These are phyloP conservation scores for Fistulinella prunicolor DNA, from an alignment of 768 basidiomycete genomes.

Conservation along the genomic window DNA sequence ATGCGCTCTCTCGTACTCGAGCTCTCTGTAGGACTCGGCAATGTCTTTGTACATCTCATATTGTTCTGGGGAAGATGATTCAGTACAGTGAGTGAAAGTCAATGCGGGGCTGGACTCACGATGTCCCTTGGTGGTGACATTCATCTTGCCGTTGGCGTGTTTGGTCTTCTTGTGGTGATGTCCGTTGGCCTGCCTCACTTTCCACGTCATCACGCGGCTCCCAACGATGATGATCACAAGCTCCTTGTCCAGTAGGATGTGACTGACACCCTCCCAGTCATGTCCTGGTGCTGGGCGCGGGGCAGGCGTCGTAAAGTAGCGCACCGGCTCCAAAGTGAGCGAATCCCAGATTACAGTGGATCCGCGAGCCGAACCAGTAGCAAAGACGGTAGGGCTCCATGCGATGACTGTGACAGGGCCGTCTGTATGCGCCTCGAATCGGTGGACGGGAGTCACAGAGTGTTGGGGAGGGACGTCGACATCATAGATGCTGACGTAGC, in stretches of 20 bases:
- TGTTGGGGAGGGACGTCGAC: conserved; percentile 34
- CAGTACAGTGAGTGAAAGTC: neutral
- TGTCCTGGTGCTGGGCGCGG: conserved; percentile 33
- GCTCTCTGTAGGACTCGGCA: conserved; percentile 50
- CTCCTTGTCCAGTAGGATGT: conserved; percentile 54
- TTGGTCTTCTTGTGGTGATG: conserved; percentile 35
- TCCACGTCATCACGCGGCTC: conserved; percentile 65
- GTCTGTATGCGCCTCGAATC: conserved; percentile 64
- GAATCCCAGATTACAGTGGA: conserved; percentile 62
- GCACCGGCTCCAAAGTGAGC: conserved; percentile 55
- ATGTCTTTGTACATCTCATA: conserved; percentile 63
- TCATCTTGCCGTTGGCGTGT: conserved; percentile 26
- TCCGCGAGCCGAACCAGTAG: conserved; percentile 65
- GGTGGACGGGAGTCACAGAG: conserved; percentile 36
- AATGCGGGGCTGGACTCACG: conserved; percentile 34
- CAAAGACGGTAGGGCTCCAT: conserved; percentile 57
- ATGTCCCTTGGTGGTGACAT: conserved; percentile 40
- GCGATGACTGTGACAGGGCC: conserved; percentile 62
- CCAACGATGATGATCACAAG: conserved; percentile 60
- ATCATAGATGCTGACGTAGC: conserved; percentile 60
- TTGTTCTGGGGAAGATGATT: conserved; percentile 45
- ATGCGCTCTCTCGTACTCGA: conserved; percentile 48
- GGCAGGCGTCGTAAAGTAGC: conserved; percentile 51
- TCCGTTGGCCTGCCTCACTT: conserved; percentile 45
- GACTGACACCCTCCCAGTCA: conserved; percentile 45